Conservation (phyloP, 768 basidiomycete genomes). For the Antrodiella citrinella region DNA sequence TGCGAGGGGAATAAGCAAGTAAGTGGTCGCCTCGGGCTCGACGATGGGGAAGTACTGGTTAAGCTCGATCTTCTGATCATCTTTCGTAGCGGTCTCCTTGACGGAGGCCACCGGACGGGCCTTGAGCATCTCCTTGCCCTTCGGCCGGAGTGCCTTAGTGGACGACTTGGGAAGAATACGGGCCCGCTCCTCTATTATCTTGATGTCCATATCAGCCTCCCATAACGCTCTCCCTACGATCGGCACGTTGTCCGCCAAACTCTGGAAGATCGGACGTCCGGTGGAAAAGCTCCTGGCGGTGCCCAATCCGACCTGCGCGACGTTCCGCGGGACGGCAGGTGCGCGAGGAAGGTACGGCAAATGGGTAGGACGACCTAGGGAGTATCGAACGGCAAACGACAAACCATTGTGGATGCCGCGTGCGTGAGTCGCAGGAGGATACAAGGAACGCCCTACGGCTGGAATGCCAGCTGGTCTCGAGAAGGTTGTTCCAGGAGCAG, state of each 20-base stretch:
- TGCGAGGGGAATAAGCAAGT: constrained; percentile 67
- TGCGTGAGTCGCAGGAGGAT: constrained; percentile 15
- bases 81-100: constrained; percentile 18
- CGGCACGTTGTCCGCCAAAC: constrained; percentile 64
- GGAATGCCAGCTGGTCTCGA: constrained; percentile 22
- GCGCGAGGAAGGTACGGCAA: constrained; percentile 53
- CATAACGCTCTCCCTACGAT: constrained; percentile 66
- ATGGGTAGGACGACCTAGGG: constrained; percentile 38
- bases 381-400: constrained; percentile 46
- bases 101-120: constrained; percentile 6
- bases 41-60: constrained; percentile 54
- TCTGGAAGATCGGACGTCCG: constrained; percentile 69
- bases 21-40: constrained; percentile 42
- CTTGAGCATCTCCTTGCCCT: constrained; percentile 24
- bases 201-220: constrained; percentile 64
- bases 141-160: constrained; percentile 15
- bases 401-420: constrained; percentile 44
- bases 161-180: constrained; percentile 16
- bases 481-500: constrained; percentile 43
- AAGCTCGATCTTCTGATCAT: constrained; percentile 29
- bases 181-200: constrained; percentile 36
- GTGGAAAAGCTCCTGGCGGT: constrained; percentile 70
- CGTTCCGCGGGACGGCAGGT: constrained; percentile 36
- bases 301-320: constrained; percentile 68
- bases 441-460: constrained; percentile 22